A percentile compares a stretch with the other conserved stretches of the same genome.
phyloP scores from a whole-genome alignment of 148 eudicot genomes.

The Dysphania ambrosioides region DNA sequence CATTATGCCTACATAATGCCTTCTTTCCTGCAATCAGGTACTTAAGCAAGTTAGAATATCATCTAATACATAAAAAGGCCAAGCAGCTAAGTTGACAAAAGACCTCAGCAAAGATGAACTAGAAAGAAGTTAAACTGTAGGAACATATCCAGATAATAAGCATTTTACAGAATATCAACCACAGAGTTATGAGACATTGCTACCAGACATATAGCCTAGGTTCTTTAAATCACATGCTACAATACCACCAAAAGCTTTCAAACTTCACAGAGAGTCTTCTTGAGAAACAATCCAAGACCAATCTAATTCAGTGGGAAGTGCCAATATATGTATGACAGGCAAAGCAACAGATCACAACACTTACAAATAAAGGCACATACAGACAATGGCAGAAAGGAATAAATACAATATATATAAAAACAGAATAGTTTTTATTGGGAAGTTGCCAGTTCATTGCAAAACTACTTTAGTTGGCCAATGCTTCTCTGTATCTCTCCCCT shows the following conservation, averaged over 20 bases:
- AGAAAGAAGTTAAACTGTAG: background rate
- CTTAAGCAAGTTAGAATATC: background rate
- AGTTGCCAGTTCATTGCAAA: too few relatives aligned
- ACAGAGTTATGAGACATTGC: background rate
- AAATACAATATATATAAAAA: too few relatives aligned
- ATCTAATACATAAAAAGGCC: background rate
- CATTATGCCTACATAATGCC: conserved; percentile 69
- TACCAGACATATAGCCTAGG: background rate
- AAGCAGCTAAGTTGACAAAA: background rate
- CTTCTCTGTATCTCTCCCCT: too few relatives aligned
- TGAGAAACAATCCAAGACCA: too few relatives aligned
- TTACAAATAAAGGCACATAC: background rate
- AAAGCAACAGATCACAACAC: background rate
- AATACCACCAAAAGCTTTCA: background rate
- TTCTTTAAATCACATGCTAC: background rate
- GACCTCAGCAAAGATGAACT: background rate
- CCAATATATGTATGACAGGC: background rate
- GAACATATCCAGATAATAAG: background rate
- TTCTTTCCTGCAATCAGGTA: conserved; percentile 55
- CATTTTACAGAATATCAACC: background rate
- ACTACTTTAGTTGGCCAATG: too few relatives aligned
- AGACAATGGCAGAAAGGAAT: too few relatives aligned
- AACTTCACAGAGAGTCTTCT: background rate
- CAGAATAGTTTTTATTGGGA: too few relatives aligned
- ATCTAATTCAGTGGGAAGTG: too few relatives aligned